phyloP scores from a whole-genome alignment of 73 alveolate genomes.

The Paraurostyla sp. region DNA sequence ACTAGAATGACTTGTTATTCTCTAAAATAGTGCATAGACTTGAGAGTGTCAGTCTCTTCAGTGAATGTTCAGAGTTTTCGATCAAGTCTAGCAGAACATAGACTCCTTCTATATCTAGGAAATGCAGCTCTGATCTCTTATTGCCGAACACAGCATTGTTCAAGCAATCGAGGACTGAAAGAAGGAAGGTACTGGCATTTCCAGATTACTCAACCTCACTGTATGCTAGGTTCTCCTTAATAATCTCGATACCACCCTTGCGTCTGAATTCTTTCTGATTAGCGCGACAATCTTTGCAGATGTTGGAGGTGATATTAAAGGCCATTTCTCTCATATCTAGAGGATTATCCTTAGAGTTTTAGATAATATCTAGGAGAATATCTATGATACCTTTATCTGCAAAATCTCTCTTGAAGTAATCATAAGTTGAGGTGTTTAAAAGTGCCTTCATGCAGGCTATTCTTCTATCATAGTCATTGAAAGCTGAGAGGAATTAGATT shows the following conservation, averaged over 20 bases:
- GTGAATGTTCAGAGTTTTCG: constrained; percentile 93
- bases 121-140: constrained; percentile 92
- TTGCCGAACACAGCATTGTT: constrained; percentile 95
- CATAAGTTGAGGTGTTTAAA: constrained; percentile 76
- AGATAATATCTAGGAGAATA: constrained; percentile 90
- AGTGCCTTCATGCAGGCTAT: constrained; percentile 86
- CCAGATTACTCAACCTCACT: constrained; percentile 88
- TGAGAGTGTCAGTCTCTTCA: constrained; percentile 88
- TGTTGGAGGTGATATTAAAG: constrained; percentile 91
- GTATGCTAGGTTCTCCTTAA: constrained; percentile 88
- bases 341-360: constrained; percentile 93
- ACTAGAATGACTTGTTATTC: constrained; percentile 87
- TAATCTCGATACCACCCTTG: constrained; percentile 96
- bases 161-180: constrained; percentile 94
- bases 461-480: constrained; percentile 89
- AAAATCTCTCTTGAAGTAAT: constrained; percentile 88
- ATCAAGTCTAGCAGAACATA: constrained; percentile 93
- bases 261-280: constrained; percentile 96
- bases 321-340: constrained; percentile 94
- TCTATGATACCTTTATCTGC: constrained; percentile 96
- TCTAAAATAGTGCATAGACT: constrained; percentile 93
- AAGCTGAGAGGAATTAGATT: constrained; percentile 83
- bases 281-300: constrained; percentile 93
- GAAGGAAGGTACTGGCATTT: constrained; percentile 80
- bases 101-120: constrained; percentile 96